Percentiles rank a stretch among this genome's conserved stretches.
phyloP scores from a whole-genome alignment of 345 rosid species.

The Excoecaria agallocha region DNA sequence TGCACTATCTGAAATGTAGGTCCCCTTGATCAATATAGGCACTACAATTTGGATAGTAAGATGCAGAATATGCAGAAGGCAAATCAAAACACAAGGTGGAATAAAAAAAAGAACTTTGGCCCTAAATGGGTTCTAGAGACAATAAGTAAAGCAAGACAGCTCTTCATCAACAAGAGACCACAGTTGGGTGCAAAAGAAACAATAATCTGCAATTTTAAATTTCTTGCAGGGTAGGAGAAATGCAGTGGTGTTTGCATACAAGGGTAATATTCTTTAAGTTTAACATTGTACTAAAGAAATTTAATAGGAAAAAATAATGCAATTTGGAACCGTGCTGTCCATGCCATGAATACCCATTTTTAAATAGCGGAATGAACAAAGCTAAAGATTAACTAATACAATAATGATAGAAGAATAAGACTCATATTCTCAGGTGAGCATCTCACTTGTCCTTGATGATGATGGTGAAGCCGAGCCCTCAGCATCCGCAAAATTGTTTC shows the following conservation, averaged over 20 bases:
- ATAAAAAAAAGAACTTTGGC: neutral
- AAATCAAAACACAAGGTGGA: neutral
- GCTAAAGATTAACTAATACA: neutral
- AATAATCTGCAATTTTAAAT: neutral
- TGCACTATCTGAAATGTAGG: constrained; percentile 61
- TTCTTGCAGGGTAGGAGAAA: neutral
- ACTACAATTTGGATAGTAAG: neutral
- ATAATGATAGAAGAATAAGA: neutral
- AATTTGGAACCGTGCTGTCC: neutral
- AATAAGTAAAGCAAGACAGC: too few relatives aligned
- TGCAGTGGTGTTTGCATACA: too few relatives aligned
- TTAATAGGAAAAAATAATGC: neutral
- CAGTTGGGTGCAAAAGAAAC: neutral
- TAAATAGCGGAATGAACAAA: neutral
- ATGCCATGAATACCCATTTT: neutral
- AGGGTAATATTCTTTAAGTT: neutral
- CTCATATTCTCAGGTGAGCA: constrained; percentile 7
- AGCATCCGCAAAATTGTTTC: constrained; percentile 93
- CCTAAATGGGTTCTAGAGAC: too few relatives aligned
- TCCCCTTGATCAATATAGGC: neutral
- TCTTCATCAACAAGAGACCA: too few relatives aligned
- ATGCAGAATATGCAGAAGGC: constrained; percentile 1
- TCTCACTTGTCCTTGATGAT: constrained; percentile 87
- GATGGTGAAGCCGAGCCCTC: constrained; percentile 95
- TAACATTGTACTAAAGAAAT: neutral